Evolutionary conservation across 1,284 basidiomycete species (phyloP).

Genomic region (Ceratobasidium sp.): DNA sequence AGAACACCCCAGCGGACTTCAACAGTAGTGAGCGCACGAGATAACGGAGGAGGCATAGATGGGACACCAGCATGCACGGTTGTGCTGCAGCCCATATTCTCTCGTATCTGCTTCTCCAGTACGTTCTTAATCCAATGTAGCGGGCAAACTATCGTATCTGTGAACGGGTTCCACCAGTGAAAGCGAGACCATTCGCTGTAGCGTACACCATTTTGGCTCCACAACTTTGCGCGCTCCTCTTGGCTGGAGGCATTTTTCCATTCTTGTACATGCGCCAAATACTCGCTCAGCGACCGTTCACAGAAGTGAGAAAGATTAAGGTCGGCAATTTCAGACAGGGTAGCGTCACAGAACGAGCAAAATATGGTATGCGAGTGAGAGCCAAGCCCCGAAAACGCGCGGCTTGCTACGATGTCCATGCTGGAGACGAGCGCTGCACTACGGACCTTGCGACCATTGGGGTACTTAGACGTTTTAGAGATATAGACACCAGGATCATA

Average conservation of each 20-base stretch:
- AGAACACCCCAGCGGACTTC: background rate
- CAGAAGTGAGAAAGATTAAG: background rate
- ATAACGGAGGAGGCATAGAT: background rate
- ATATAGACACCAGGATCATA: conserved; percentile 56
- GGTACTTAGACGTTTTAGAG: conserved; percentile 33
- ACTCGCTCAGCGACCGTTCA: background rate
- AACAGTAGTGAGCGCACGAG: background rate
- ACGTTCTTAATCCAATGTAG: conserved; percentile 9
- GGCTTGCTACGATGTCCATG: background rate
- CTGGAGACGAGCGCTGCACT: background rate
- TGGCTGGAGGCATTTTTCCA: background rate
- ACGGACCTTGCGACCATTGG: conserved; percentile 9
- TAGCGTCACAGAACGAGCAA: background rate
- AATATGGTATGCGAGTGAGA: background rate
- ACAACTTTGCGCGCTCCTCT: background rate
- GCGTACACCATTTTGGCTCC: background rate
- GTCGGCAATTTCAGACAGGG: background rate
- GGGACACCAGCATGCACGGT: background rate
- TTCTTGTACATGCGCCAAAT: background rate
- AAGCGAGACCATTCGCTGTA: conserved; percentile 1
- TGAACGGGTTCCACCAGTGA: background rate
- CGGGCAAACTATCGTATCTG: background rate
- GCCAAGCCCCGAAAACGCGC: background rate
- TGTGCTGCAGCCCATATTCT: conserved; percentile 9
- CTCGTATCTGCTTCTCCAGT: conserved; percentile 12